These are phyloP conservation scores for Withania somnifera DNA, from an alignment of 305 asterid species.

Conservation along the genomic window DNA sequence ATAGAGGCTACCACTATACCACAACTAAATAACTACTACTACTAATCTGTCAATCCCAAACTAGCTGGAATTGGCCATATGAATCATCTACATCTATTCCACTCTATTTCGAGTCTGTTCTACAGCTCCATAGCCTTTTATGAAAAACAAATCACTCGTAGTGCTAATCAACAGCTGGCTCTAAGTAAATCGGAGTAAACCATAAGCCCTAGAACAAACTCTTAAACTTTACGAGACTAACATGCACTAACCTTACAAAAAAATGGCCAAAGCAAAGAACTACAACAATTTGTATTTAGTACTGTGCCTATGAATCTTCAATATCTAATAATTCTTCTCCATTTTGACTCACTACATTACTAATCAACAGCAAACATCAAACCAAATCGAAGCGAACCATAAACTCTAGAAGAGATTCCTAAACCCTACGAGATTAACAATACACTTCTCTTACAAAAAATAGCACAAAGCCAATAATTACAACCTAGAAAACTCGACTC, in stretches of 20 bases:
- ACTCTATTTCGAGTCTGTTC: neutral
- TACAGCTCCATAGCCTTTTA: neutral
- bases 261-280: no score
- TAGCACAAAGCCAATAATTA: neutral
- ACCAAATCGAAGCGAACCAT: neutral
- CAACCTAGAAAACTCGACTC: neutral
- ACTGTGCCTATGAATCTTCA: neutral
- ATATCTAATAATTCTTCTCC: neutral
- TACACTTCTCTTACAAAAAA: neutral
- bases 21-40: no score
- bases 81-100: neutral
- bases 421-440: neutral
- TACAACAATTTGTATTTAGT: no score
- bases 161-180: neutral
- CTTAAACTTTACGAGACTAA: no score
- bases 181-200: no score
- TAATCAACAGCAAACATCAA: neutral
- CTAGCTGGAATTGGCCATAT: neutral
- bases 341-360: neutral
- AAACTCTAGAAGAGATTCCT: constrained; percentile 7
- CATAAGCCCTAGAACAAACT: no score
- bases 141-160: neutral
- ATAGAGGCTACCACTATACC: neutral
- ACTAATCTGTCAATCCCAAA: neutral
- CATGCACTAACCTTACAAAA: no score